Percentiles rank a stretch among this genome's conserved stretches.
phyloP scores from a whole-genome alignment of 192 early-diverging fungal species.

The Backusella psychrophila region DNA sequence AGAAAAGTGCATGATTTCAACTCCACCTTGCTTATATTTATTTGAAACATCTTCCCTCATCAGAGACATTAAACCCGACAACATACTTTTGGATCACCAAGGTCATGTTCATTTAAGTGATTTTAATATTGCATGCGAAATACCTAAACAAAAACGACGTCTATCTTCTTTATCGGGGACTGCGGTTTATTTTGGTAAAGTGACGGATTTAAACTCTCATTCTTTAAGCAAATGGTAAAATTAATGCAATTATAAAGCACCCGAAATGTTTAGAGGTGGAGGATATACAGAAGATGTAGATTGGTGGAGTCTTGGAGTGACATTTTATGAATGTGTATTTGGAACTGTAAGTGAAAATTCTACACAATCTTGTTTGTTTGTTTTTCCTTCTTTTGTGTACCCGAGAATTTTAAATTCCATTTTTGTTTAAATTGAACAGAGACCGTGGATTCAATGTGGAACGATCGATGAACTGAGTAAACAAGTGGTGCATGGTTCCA shows the following conservation, averaged over 20 bases:
- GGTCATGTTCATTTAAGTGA: slow-evolving; percentile 93
- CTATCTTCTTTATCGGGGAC: slow-evolving; percentile 87
- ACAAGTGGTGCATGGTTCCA: slow-evolving; percentile 61
- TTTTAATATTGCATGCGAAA: slow-evolving; percentile 92
- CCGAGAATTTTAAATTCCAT: not conserved
- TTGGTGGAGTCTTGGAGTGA: slow-evolving; percentile 94
- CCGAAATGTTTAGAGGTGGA: slow-evolving; percentile 60
- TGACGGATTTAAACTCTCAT: not conserved
- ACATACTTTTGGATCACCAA: slow-evolving; percentile 69
- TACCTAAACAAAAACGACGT: slow-evolving; percentile 46
- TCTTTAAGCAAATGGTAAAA: too few species aligned
- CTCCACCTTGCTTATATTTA: not conserved
- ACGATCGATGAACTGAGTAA: slow-evolving; percentile 56
- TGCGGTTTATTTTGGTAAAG: slow-evolving; percentile 82
- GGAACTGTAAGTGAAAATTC: slow-evolving; percentile 48
- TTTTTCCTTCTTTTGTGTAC: not conserved
- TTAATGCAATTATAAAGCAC: slow-evolving; percentile 39
- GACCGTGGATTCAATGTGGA: slow-evolving; percentile 63
- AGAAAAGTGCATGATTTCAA: not conserved
- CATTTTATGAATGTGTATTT: slow-evolving; percentile 87
- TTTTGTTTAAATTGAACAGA: slow-evolving; percentile 13
- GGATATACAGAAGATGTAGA: slow-evolving; percentile 87
- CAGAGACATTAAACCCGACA: slow-evolving; percentile 93
- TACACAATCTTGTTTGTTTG: not conserved
- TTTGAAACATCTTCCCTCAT: not conserved